These are phyloP conservation scores for Scenedesmus sp. DNA, from an alignment of 163 green algal genomes.

Conservation along the genomic window DNA sequence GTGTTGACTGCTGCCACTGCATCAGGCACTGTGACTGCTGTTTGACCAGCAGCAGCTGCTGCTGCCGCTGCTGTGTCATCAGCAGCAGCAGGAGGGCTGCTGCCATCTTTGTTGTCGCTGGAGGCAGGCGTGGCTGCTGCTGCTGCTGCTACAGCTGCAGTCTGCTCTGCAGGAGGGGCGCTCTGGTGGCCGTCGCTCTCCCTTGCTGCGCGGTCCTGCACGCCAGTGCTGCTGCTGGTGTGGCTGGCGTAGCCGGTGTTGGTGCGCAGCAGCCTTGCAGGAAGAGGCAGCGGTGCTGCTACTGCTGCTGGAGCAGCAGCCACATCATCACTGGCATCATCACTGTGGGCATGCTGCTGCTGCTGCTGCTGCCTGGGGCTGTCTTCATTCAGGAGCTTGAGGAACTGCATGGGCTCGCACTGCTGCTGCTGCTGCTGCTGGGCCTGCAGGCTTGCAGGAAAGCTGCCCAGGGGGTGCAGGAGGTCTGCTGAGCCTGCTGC, in stretches of 20 bases:
- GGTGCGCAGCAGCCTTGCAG: not conserved
- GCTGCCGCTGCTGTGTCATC: not conserved
- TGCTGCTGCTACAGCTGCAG: conserved; percentile 11
- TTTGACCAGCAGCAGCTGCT: not conserved
- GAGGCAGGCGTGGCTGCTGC: not conserved
- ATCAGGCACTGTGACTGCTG: not conserved
- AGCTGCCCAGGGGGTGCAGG: not conserved
- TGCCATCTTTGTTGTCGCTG: not conserved
- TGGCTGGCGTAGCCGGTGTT: conserved; percentile 5
- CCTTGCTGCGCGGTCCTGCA: not conserved
- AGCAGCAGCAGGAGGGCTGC: not conserved
- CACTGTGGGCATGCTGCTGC: conserved; percentile 7
- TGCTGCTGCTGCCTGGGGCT: not conserved
- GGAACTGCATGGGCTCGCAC: not conserved
- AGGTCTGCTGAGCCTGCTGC: not conserved
- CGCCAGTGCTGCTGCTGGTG: not conserved
- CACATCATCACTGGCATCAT: not conserved
- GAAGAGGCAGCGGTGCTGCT: conserved; percentile 1
- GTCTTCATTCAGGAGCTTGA: not conserved
- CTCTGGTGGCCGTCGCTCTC: conserved; percentile 8
- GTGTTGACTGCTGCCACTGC: not conserved
- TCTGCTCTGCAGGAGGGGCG: not conserved
- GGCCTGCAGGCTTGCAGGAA: conserved; percentile 12
- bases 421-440: not conserved
- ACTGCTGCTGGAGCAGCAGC: conserved; percentile 9